Evolutionary conservation across 139 green algal genomes (phyloP).

Genomic region (Chara braunii): DNA sequence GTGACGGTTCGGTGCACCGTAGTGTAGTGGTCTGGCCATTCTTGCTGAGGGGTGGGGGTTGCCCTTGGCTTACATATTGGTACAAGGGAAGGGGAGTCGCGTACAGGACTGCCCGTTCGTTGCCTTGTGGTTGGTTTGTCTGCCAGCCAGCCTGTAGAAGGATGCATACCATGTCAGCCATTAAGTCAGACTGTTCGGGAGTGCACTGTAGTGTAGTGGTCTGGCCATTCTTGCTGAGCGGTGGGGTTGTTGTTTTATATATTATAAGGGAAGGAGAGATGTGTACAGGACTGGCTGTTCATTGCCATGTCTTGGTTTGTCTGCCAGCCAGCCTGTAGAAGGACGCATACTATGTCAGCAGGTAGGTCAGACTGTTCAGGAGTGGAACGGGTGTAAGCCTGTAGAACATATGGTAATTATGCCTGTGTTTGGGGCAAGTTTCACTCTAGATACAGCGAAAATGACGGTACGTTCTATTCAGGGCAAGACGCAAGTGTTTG

Average conservation of each 20-base stretch:
- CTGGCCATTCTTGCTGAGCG: neutral
- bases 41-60: neutral
- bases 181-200: neutral
- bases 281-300: neutral
- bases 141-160: neutral
- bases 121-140: neutral
- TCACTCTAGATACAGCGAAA: no score
- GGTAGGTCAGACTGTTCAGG: neutral
- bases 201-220: no score
- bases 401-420: no score
- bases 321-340: conserved; percentile 7
- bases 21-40: no score
- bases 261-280: neutral
- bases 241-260: neutral
- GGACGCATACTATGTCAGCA: neutral
- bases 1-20: no score
- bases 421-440: no score
- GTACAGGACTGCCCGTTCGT: neutral
- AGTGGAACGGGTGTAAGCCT: no score
- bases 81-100: neutral
- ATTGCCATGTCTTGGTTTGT: conserved; percentile 46
- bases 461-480: no score
- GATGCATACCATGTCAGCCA: neutral
- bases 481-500: no score
- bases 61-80: neutral